Conservation (phyloP, 768 basidiomycete species). For the Rhodotorula taiwanensis region DNA sequence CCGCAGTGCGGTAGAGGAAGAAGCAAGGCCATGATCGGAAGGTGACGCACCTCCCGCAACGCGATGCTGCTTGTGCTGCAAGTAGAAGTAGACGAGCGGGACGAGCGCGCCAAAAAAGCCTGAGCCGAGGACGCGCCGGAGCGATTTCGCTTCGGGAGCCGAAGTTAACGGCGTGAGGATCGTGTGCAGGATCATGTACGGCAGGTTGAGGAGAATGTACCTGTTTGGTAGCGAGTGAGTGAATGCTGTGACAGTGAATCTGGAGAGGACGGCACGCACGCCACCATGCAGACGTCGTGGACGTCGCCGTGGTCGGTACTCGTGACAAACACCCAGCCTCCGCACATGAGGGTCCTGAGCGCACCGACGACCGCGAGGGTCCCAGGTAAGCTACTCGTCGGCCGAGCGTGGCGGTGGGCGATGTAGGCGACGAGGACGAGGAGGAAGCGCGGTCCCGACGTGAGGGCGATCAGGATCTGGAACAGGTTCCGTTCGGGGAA, state of each 20-base stretch:
- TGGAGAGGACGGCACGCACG: constrained; percentile 26
- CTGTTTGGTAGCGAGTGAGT: not conserved
- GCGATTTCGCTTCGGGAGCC: not conserved
- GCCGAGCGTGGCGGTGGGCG: constrained; percentile 36
- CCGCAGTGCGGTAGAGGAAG: too few relatives aligned
- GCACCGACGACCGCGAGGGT: constrained; percentile 59
- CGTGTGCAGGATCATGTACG: constrained; percentile 78
- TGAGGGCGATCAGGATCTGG: constrained; percentile 78
- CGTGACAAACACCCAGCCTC: constrained; percentile 88
- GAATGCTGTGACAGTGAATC: not conserved
- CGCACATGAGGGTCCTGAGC: constrained; percentile 69
- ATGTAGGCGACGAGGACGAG: constrained; percentile 44
- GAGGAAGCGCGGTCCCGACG: constrained; percentile 51
- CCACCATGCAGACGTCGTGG: constrained; percentile 82
- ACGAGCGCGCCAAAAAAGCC: constrained; percentile 64
- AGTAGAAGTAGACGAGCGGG: constrained; percentile 74
- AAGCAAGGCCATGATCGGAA: too few relatives aligned
- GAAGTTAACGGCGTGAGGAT: constrained; percentile 47
- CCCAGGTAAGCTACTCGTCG: constrained; percentile 45
- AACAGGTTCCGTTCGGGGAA: constrained; percentile 58
- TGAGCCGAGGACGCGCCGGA: constrained; percentile 54
- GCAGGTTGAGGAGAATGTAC: constrained; percentile 74
- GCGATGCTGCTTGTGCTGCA: constrained; percentile 72
- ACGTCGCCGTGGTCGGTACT: constrained; percentile 69
- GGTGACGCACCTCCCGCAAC: constrained; percentile 63